A percentile compares a stretch with the other conserved stretches of the same genome.
Conservation (phyloP, 306 rosid species). For the Elaeagnus macrophylla region DNA sequence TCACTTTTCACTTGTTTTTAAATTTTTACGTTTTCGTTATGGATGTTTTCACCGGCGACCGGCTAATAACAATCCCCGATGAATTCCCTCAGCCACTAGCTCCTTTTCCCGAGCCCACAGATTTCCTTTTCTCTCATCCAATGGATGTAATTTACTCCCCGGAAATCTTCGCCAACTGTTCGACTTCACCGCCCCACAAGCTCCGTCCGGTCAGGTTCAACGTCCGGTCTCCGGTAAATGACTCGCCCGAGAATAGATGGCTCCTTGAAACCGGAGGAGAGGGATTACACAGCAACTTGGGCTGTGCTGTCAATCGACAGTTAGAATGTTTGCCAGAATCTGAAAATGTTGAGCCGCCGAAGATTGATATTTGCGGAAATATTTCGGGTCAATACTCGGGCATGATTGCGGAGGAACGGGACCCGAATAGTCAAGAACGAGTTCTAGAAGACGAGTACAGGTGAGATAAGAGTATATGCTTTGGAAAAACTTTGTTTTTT, state of each 20-base stretch:
- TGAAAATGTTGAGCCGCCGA: conserved; percentile 10
- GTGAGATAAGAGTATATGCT: conserved; percentile 27
- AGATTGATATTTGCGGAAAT: not conserved
- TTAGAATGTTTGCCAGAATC: conserved; percentile 11
- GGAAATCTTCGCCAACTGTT: conserved; percentile 13
- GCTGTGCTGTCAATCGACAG: conserved; percentile 9
- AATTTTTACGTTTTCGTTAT: conserved; percentile 1
- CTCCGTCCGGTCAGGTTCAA: conserved; percentile 69
- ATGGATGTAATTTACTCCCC: conserved; percentile 18
- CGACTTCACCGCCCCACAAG: conserved; percentile 50
- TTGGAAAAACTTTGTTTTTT: not conserved
- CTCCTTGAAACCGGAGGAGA: conserved; percentile 3
- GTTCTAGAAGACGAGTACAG: conserved; percentile 23
- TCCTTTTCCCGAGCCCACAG: conserved; percentile 66
- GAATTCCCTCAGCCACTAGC: conserved; percentile 44
- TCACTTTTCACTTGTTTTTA: not conserved
- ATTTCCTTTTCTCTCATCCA: conserved; percentile 36
- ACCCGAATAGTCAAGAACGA: conserved; percentile 7
- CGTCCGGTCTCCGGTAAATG: conserved; percentile 23
- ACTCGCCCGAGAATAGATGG: conserved; percentile 7
- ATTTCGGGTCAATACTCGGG: conserved; percentile 25
- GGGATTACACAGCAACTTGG: conserved; percentile 10
- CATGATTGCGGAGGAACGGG: conserved; percentile 14
- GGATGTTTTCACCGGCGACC: conserved; percentile 40
- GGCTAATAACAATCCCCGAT: conserved; percentile 14